Evolutionary conservation across 148 eudicot species (phyloP).

Genomic region (Oxyria digyna): DNA sequence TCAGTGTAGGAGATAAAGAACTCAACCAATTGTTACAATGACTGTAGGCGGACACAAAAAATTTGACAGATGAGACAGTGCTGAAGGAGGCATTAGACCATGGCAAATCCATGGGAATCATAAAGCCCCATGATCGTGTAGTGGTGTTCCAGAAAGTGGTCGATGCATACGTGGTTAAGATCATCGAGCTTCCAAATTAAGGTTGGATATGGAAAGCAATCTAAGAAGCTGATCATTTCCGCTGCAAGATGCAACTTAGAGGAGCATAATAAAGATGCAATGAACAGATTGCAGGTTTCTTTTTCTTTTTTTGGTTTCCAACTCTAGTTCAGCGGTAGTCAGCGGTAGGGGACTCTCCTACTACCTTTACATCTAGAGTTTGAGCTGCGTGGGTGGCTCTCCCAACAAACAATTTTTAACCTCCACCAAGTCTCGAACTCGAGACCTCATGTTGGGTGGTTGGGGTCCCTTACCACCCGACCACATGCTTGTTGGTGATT

Average conservation of each 20-base stretch:
- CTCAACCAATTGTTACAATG: background rate
- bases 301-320: background rate
- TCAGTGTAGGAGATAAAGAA: background rate
- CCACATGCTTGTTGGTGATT: no score
- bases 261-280: background rate
- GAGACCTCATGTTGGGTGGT: no score
- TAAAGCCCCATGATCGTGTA: constrained; percentile 79
- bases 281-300: background rate
- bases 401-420: no score
- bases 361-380: no score
- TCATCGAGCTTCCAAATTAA: constrained; percentile 71
- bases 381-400: no score
- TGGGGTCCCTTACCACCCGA: no score
- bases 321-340: no score
- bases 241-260: background rate
- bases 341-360: no score
- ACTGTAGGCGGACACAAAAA: constrained; percentile 68
- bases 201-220: background rate
- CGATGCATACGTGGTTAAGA: constrained; percentile 83
- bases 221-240: background rate
- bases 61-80: constrained; percentile 61
- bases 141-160: constrained; percentile 90
- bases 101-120: constrained; percentile 64
- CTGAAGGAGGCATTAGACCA: constrained; percentile 84
- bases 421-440: no score